phyloP scores from a whole-genome alignment of 1,284 basidiomycete species.

The Cronartium ribicola region DNA sequence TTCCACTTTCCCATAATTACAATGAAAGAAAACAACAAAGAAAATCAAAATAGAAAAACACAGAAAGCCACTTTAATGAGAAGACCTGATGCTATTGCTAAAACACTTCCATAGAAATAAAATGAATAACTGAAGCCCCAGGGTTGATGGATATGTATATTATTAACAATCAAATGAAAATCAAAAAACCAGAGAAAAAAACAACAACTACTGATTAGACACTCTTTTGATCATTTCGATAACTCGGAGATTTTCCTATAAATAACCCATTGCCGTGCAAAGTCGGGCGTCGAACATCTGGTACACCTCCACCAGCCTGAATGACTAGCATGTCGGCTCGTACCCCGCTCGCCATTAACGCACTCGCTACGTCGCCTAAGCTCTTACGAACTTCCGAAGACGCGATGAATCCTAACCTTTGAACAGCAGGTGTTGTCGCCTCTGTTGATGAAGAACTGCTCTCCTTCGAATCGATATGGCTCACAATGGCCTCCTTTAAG shows the following conservation, averaged over 20 bases:
- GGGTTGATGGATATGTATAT: too few relatives aligned
- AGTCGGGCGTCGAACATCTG: not conserved
- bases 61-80: too few relatives aligned
- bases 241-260: not conserved
- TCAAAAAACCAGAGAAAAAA: too few relatives aligned
- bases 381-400: slow-evolving; percentile 37
- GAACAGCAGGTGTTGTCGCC: not conserved
- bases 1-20: too few relatives aligned
- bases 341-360: slow-evolving; percentile 21
- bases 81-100: too few relatives aligned
- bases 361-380: slow-evolving; percentile 31
- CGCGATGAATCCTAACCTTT: slow-evolving; percentile 15
- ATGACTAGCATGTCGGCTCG: slow-evolving; percentile 14
- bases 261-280: not conserved
- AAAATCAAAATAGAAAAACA: too few relatives aligned
- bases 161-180: too few relatives aligned
- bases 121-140: too few relatives aligned
- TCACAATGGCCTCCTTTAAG: slow-evolving; percentile 14
- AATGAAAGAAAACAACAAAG: too few relatives aligned
- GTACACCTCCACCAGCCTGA: slow-evolving; percentile 16
- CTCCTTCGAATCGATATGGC: not conserved
- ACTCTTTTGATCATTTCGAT: not conserved
- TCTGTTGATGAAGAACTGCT: not conserved
- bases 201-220: not conserved
- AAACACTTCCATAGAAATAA: too few relatives aligned